These are phyloP conservation scores for Litchi chinensis DNA, from an alignment of 345 rosid genomes.

Conservation along the genomic window DNA sequence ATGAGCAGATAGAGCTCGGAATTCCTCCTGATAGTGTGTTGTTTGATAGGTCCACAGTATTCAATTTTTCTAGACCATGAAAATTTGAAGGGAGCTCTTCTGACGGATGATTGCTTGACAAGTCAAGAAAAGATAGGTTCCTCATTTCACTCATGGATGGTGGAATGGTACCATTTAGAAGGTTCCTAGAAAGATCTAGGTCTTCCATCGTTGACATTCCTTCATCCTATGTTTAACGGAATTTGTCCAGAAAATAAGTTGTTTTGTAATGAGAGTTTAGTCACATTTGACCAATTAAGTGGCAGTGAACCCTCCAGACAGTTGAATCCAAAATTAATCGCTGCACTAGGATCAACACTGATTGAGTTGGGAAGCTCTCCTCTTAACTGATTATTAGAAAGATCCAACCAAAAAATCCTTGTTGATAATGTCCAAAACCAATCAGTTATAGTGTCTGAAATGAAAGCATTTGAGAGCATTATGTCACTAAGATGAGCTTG, in stretches of 20 bases:
- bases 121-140: conserved; percentile 10
- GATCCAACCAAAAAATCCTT: conserved; percentile 20
- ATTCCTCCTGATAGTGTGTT: conserved; percentile 36
- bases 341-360: not conserved
- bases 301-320: conserved; percentile 22
- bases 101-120: conserved; percentile 26
- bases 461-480: conserved; percentile 9
- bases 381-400: not conserved
- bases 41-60: conserved; percentile 12
- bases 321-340: conserved; percentile 22
- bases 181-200: conserved; percentile 29
- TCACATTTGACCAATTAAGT: conserved; percentile 19
- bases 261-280: conserved; percentile 7
- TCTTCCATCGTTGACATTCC: not conserved
- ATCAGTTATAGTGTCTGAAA: conserved; percentile 18
- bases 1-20: conserved; percentile 2
- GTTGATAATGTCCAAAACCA: conserved; percentile 29
- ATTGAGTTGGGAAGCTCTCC: not conserved
- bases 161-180: conserved; percentile 28
- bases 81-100: conserved; percentile 19
- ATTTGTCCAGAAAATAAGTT: conserved; percentile 23
- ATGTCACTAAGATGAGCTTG: conserved; percentile 13
- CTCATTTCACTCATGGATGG: conserved; percentile 15
- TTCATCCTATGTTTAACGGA: not conserved
- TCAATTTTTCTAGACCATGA: not conserved